A percentile compares a stretch with the other conserved stretches of the same genome.
phyloP scores from a whole-genome alignment of 2,329 filamentous ascomycete species.

The Drechslerella coelobrocha region DNA sequence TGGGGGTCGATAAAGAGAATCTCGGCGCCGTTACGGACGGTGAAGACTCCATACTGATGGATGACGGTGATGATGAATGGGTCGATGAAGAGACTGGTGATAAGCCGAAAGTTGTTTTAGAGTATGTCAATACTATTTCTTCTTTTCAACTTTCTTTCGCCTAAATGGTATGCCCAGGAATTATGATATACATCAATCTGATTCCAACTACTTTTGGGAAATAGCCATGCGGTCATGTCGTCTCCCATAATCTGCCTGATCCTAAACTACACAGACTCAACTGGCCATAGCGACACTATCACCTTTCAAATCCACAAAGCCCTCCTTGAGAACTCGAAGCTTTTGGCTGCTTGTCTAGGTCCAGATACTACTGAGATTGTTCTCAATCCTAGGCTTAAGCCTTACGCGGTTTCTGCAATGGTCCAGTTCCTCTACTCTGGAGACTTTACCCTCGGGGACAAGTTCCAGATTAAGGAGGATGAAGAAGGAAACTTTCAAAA shows the following conservation, averaged over 20 bases:
- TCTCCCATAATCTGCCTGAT: conserved; percentile 30
- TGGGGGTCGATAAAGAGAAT: not conserved
- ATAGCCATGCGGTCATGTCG: conserved; percentile 21
- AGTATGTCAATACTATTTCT: conserved; percentile 7
- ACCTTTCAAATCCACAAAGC: conserved; percentile 24
- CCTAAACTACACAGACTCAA: conserved; percentile 20
- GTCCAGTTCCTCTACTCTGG: conserved; percentile 31
- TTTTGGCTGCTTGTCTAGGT: conserved; percentile 9
- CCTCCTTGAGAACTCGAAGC: conserved; percentile 15
- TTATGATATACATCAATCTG: not conserved
- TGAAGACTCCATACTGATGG: not conserved
- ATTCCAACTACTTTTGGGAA: not conserved
- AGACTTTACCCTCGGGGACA: conserved; percentile 27
- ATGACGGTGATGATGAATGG: conserved; percentile 27
- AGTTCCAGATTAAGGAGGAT: conserved; percentile 33
- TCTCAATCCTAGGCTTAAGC: conserved; percentile 32
- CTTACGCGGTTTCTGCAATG: conserved; percentile 34
- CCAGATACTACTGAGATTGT: conserved; percentile 17
- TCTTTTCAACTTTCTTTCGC: not conserved
- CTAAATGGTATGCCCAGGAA: not conserved
- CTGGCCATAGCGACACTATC: conserved; percentile 24
- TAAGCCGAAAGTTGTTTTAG: conserved; percentile 6
- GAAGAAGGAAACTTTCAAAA: conserved; percentile 27
- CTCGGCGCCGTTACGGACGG: not conserved
- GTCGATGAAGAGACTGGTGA: conserved; percentile 14